Evolutionary conservation across 2,329 filamentous ascomycete species (phyloP).

Genomic region (Thelonectria discophora): DNA sequence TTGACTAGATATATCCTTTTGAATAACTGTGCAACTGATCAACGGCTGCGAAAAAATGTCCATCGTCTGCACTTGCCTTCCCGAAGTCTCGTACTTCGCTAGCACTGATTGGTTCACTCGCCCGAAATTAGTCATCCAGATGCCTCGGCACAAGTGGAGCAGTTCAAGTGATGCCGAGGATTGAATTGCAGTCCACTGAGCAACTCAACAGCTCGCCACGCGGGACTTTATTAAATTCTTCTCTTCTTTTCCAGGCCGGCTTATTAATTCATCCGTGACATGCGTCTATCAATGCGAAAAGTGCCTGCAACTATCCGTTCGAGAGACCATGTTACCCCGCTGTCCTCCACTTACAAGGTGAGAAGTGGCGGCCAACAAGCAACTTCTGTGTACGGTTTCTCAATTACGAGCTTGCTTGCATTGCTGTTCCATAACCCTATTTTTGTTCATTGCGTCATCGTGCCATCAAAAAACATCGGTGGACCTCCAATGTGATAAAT

Average conservation of each 20-base stretch:
- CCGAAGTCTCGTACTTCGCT: neutral
- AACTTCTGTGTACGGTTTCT: neutral
- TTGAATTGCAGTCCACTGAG: neutral
- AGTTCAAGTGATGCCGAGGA: conserved; percentile 2
- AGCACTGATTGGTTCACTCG: neutral
- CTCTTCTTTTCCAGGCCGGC: neutral
- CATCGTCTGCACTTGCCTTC: neutral
- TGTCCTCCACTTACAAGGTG: neutral
- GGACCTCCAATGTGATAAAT: neutral
- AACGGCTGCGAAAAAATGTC: too few species aligned
- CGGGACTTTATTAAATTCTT: neutral
- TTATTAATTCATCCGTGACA: conserved; percentile 5
- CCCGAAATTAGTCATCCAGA: conserved; percentile 9
- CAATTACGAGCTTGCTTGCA: neutral
- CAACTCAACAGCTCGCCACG: neutral
- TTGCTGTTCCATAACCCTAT: neutral
- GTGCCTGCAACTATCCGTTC: too few species aligned
- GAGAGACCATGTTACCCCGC: neutral
- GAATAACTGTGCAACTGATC: too few species aligned
- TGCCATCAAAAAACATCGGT: neutral
- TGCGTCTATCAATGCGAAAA: too few species aligned
- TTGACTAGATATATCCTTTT: too few species aligned
- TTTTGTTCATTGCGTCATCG: conserved; percentile 13
- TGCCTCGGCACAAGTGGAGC: conserved; percentile 20
- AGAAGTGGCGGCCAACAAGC: neutral